Base-by-base conservation (phyloP, 495 filamentous ascomycete genomes). In the Poronia punctata region DNA sequence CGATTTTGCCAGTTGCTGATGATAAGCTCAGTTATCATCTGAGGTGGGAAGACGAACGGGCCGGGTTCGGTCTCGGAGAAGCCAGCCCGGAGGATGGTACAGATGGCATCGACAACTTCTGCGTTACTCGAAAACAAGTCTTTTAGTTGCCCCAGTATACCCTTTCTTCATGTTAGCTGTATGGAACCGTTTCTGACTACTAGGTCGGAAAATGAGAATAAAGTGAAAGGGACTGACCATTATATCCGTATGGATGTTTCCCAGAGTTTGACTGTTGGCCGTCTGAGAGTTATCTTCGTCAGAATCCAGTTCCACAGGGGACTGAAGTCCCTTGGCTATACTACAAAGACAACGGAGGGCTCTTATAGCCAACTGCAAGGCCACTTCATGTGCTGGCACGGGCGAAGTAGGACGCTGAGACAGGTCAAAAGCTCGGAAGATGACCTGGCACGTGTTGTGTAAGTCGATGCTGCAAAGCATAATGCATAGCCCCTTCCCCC, bases 301-400 rank as follows among this genome's bases (percentile, higher is more conserved):
- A 14, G 62, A 59, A 16, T 81, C 78, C 15, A 81, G 62, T 32
- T 93, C 83, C 20, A 93, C 70, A 14, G 78, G 67, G 6, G 76
- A 62, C 50, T 90, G 84, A 26, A 90, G 62, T n/a, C 84, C 86
- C 51, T 78, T 86, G 8, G 83, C 88, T 49, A 96, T 83, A 35
- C 74, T 82, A 23, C 72, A 68, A 17, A 96, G 70, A 48, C 84
- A 93, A 34, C 79, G 71, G 21, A 95, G 68, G 5, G 80, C 80
- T 26, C 78, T 60, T 9, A 86, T 66, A 1, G 73, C 83, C 16
- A 82, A 48, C 44, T 74, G 58, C 50, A 72, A 45, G 50, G 74
- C 41, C 50, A 63, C 41, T 66, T 80, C 53, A 38, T 60, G 35
- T 3, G 52, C 38, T 7, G 29, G 28, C 26, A 50, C 27, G 3